A percentile compares a stretch with the other conserved stretches of the same genome.
phyloP scores from a whole-genome alignment of 2,329 filamentous ascomycete genomes.

The Aspergillus ruber region DNA sequence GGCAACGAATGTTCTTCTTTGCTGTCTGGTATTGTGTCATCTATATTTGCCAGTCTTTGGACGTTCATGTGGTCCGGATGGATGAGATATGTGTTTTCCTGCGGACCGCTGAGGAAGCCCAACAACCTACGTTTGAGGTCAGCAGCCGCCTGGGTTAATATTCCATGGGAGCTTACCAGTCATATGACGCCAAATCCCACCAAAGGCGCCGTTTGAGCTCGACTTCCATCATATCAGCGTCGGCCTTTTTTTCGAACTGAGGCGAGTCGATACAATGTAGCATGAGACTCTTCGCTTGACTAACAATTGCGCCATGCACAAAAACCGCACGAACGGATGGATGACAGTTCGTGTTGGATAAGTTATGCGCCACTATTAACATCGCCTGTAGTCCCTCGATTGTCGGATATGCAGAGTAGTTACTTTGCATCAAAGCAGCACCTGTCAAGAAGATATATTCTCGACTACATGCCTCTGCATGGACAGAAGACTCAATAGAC shows the following conservation, averaged over 20 bases:
- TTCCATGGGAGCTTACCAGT: conserved; percentile 29
- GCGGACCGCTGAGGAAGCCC: conserved; percentile 36
- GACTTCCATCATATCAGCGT: conserved; percentile 19
- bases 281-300: conserved; percentile 28
- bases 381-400: conserved; percentile 29
- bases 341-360: conserved; percentile 19
- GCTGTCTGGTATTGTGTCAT: conserved; percentile 31
- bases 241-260: conserved; percentile 8
- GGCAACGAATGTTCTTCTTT: conserved; percentile 19
- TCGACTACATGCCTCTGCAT: conserved; percentile 17
- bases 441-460: conserved; percentile 25
- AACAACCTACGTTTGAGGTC: conserved; percentile 25
- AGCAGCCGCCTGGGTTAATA: neutral
- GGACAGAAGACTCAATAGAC: conserved; percentile 11
- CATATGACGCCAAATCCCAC: conserved; percentile 40
- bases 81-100: conserved; percentile 40
- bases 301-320: conserved; percentile 16
- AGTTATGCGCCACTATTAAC: conserved; percentile 23
- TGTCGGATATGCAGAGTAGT: conserved; percentile 24
- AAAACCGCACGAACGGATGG: conserved; percentile 21
- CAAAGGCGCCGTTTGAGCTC: conserved; percentile 38
- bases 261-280: conserved; percentile 32
- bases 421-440: conserved; percentile 25
- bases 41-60: conserved; percentile 36
- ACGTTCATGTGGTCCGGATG: conserved; percentile 38